Conservation (phyloP, 108 stramenopile species). For the Pseudonitzschia multiseries region DNA sequence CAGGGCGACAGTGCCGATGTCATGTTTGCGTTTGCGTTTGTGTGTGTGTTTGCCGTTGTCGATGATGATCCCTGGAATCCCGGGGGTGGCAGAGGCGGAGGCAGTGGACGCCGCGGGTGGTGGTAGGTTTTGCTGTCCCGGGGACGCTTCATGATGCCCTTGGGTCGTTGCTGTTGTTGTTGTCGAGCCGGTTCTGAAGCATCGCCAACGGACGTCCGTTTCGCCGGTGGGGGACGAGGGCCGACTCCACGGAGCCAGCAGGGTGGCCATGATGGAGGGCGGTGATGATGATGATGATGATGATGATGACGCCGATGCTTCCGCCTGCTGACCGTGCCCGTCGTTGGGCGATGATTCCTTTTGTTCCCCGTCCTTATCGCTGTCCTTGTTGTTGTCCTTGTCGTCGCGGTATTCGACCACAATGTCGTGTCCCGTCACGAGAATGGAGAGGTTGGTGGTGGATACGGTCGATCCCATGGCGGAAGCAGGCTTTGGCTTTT, state of each 20-base stretch:
- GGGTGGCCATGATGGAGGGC: neutral
- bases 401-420: constrained; percentile 1
- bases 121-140: constrained; percentile 14
- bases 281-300: too few relatives aligned
- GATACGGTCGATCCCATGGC: neutral
- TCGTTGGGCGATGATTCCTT: neutral
- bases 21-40: too few relatives aligned
- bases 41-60: neutral
- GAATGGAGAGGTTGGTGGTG: constrained; percentile 1
- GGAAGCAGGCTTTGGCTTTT: neutral
- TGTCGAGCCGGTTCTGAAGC: neutral
- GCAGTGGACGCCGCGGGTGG: constrained; percentile 1
- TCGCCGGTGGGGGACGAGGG: too few relatives aligned
- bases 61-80: neutral
- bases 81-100: constrained; percentile 1
- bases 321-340: neutral
- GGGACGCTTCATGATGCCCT: constrained; percentile 20
- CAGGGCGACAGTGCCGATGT: too few relatives aligned
- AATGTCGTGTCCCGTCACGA: neutral
- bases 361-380: neutral
- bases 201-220: too few relatives aligned
- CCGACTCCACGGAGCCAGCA: neutral
- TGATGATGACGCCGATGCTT: neutral
- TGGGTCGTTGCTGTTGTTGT: neutral
- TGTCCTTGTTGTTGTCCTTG: too few relatives aligned